These are phyloP conservation scores for Metarhizium guizhouense DNA, from an alignment of 2,329 filamentous ascomycete species.

Conservation along the genomic window DNA sequence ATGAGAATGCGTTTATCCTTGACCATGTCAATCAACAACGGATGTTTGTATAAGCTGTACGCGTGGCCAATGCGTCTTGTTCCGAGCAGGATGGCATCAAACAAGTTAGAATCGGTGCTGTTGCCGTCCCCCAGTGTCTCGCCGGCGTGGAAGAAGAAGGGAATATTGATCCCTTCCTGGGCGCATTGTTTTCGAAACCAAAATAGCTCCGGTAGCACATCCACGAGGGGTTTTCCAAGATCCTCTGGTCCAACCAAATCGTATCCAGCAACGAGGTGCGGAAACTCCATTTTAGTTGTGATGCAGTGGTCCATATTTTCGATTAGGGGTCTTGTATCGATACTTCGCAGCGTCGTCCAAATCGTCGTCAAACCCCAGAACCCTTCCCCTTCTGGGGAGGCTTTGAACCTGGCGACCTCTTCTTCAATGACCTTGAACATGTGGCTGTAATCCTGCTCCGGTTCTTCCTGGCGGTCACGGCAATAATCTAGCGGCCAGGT, in stretches of 20 bases:
- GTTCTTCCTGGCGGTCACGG: conserved; percentile 51
- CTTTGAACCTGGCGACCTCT: conserved; percentile 68
- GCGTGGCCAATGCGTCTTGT: conserved; percentile 85
- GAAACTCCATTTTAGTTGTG: conserved; percentile 67
- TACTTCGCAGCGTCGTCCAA: conserved; percentile 66
- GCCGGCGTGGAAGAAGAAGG: conserved; percentile 94
- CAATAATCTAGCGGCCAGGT: conserved; percentile 67
- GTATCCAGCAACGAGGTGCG: conserved; percentile 75
- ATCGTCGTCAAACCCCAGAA: conserved; percentile 86
- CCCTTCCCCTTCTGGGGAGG: conserved; percentile 55
- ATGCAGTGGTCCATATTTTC: conserved; percentile 86
- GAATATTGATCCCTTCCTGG: conserved; percentile 69
- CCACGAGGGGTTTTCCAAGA: conserved; percentile 61
- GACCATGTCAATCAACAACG: conserved; percentile 77
- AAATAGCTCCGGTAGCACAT: conserved; percentile 76
- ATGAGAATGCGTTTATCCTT: conserved; percentile 82
- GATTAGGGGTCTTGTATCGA: conserved; percentile 56
- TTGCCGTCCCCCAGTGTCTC: conserved; percentile 73
- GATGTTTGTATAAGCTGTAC: conserved; percentile 85
- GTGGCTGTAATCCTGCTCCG: conserved; percentile 58
- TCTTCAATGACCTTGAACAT: conserved; percentile 69
- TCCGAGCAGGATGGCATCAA: conserved; percentile 79
- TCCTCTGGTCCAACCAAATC: conserved; percentile 89
- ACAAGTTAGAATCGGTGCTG: conserved; percentile 70
- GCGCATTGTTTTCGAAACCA: conserved; percentile 87